Percentiles rank a stretch among this genome's conserved stretches.
These are phyloP conservation scores for Ophiostoma sp. DNA, from an alignment of 2,329 filamentous ascomycete species.

Conservation along the genomic window DNA sequence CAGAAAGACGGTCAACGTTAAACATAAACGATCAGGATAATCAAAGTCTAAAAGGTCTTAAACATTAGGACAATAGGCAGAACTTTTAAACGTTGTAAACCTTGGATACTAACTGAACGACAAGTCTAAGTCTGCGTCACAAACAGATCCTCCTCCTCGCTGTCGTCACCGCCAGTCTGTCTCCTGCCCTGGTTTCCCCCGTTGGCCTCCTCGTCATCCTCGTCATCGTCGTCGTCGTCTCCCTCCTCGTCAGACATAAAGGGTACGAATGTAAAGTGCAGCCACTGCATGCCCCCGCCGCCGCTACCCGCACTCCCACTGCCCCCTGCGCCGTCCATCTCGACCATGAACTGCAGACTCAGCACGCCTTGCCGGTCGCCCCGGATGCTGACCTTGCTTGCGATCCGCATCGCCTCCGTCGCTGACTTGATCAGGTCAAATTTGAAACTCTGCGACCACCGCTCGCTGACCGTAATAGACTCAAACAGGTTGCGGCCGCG, in stretches of 20 bases:
- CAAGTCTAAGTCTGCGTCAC: neutral
- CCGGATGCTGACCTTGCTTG: slow-evolving; percentile 85
- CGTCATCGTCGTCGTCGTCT: slow-evolving; percentile 33
- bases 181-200: neutral
- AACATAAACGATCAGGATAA: neutral
- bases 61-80: too few relatives aligned
- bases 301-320: slow-evolving; percentile 3
- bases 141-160: slow-evolving; percentile 14
- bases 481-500: slow-evolving; percentile 64
- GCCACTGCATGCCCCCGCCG: slow-evolving; percentile 58
- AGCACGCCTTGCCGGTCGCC: slow-evolving; percentile 85
- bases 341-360: slow-evolving; percentile 94
- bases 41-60: too few relatives aligned
- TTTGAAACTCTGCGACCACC: slow-evolving; percentile 69
- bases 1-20: neutral
- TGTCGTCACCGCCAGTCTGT: slow-evolving; percentile 13
- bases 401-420: slow-evolving; percentile 84
- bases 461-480: slow-evolving; percentile 60
- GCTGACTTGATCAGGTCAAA: slow-evolving; percentile 83
- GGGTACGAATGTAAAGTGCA: slow-evolving; percentile 79
- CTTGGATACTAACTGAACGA: too few relatives aligned
- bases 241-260: slow-evolving; percentile 57
- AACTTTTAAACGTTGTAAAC: too few relatives aligned
- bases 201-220: slow-evolving; percentile 3
- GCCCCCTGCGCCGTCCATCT: slow-evolving; percentile 52